A percentile compares a stretch with the other conserved stretches of the same genome.
Conservation (phyloP, 148 eudicot species). For the Pharnaceum exiguum region DNA sequence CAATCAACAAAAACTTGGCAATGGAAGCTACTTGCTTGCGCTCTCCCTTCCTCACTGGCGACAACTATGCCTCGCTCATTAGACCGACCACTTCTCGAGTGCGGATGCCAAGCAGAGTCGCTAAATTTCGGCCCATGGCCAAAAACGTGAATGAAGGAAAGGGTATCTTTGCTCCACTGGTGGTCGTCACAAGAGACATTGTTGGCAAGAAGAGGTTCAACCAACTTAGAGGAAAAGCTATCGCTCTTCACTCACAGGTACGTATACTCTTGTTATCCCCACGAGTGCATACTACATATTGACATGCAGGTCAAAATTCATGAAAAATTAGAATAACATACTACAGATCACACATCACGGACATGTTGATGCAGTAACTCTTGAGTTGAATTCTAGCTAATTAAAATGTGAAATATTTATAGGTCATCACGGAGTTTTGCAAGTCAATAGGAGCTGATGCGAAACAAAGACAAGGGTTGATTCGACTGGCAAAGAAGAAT, state of each 20-base stretch:
- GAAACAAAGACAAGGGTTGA: constrained; percentile 88
- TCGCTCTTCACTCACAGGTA: constrained; percentile 97
- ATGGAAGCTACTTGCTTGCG: constrained; percentile 12
- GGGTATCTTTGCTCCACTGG: constrained; percentile 83
- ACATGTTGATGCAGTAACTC: too few relatives aligned
- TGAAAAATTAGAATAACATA: not conserved
- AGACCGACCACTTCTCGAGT: constrained; percentile 33
- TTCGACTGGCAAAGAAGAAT: constrained; percentile 88
- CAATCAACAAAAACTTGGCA: constrained; percentile 20
- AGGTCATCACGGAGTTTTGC: constrained; percentile 96
- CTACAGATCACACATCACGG: too few relatives aligned
- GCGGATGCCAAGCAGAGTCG: constrained; percentile 34
- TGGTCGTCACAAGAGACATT: constrained; percentile 63
- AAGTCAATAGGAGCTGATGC: constrained; percentile 92
- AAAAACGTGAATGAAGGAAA: constrained; percentile 89
- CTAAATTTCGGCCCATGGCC: constrained; percentile 61
- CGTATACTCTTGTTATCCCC: not conserved
- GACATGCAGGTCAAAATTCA: not conserved
- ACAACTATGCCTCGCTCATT: constrained; percentile 40
- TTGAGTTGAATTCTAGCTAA: too few relatives aligned
- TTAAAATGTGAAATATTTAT: not conserved
- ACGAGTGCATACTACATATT: not conserved
- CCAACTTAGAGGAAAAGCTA: constrained; percentile 95
- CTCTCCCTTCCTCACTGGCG: constrained; percentile 55
- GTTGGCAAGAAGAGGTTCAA: constrained; percentile 84